A percentile compares a stretch with the other conserved stretches of the same genome.
Evolutionary conservation across 2,329 filamentous ascomycete species (phyloP).

Genomic region (Nigrospora sphaerica): DNA sequence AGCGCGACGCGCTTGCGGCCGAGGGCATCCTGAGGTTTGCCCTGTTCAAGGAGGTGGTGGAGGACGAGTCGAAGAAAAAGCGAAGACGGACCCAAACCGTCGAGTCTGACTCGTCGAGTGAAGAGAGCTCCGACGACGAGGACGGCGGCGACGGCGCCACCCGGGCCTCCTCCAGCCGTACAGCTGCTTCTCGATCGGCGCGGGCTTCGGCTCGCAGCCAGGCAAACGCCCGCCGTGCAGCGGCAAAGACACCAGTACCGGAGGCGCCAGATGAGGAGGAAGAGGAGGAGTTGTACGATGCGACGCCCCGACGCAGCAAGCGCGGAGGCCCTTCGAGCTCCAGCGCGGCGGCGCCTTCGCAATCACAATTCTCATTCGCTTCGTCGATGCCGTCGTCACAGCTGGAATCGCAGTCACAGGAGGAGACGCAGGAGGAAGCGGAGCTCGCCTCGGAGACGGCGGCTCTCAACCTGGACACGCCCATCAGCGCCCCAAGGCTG

Average conservation of each 20-base stretch:
- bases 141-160: constrained; percentile 30
- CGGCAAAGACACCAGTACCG: constrained; percentile 17
- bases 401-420: constrained; percentile 38
- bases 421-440: constrained; percentile 33
- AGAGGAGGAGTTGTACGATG: constrained; percentile 39
- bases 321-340: constrained; percentile 22
- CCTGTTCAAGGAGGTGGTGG: constrained; percentile 90
- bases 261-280: constrained; percentile 38
- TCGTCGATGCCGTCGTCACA: constrained; percentile 76
- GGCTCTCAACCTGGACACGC: constrained; percentile 30
- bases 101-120: constrained; percentile 50
- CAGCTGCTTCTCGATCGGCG: constrained; percentile 26
- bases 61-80: constrained; percentile 74
- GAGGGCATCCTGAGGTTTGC: constrained; percentile 90
- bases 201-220: constrained; percentile 15
- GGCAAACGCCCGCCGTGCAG: constrained; percentile 16
- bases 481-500: constrained; percentile 58
- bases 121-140: constrained; percentile 54
- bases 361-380: constrained; percentile 58
- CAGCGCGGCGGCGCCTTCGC: constrained; percentile 25
- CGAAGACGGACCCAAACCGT: constrained; percentile 62
- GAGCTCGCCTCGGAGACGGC: constrained; percentile 23
- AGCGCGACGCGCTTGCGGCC: constrained; percentile 79
- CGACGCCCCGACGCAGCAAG: constrained; percentile 34
- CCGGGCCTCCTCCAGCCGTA: constrained; percentile 29